These are phyloP conservation scores for Solanum arcanum DNA, from an alignment of 257 asterid species.

Conservation along the genomic window DNA sequence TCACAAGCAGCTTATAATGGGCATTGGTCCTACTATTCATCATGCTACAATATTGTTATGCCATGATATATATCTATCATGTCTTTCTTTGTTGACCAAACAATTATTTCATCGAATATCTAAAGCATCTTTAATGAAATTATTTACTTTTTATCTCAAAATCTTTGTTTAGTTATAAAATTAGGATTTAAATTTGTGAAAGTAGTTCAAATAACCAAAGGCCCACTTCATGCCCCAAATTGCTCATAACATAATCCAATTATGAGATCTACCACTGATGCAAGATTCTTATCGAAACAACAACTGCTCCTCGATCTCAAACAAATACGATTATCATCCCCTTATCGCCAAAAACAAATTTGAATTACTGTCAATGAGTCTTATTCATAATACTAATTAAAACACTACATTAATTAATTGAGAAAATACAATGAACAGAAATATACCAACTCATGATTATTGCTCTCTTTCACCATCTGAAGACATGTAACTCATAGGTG, in stretches of 20 bases:
- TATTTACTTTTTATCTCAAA: no score
- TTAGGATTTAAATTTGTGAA: no score
- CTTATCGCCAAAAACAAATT: background rate
- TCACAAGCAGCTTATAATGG: background rate
- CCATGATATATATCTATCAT: background rate
- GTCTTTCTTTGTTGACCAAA: background rate
- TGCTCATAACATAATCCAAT: background rate
- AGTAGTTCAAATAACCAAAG: background rate
- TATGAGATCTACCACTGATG: background rate
- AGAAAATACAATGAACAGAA: background rate
- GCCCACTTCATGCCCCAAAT: background rate
- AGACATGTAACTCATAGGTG: constrained; percentile 21
- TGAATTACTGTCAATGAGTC: background rate
- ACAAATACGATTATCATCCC: background rate
- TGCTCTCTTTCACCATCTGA: constrained; percentile 22
- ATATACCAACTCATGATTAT: background rate
- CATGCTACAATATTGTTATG: background rate
- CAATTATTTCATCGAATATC: background rate
- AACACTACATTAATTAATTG: background rate
- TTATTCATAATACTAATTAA: background rate
- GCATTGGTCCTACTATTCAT: background rate
- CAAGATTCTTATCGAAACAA: background rate
- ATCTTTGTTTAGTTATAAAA: no score
- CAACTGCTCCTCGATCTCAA: background rate
- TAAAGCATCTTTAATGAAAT: no score